A percentile compares a stretch with the other conserved stretches of the same genome.
phyloP scores from a whole-genome alignment of 352 stramenopile genomes.

The Phytophthora palmivora region DNA sequence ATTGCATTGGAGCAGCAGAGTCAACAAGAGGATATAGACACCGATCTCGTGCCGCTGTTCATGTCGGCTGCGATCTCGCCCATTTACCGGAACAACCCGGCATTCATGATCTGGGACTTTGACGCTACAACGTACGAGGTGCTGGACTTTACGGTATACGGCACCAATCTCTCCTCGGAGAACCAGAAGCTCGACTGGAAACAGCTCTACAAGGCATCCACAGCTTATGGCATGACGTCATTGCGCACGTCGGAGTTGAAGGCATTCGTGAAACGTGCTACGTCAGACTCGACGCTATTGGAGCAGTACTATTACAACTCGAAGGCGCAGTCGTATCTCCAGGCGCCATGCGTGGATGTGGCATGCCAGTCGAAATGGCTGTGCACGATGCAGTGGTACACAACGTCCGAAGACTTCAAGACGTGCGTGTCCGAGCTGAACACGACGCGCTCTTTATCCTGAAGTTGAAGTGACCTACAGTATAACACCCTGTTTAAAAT shows the following conservation, averaged over 20 bases:
- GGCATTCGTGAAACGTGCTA: constrained; percentile 52
- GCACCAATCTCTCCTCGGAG: constrained; percentile 59
- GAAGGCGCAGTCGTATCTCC: constrained; percentile 65
- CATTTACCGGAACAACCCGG: constrained; percentile 90
- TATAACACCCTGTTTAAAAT: too few relatives aligned
- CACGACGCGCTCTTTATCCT: background rate
- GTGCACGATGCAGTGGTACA: constrained; percentile 77
- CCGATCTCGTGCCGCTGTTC: constrained; percentile 74
- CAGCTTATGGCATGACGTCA: constrained; percentile 53
- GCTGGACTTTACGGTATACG: constrained; percentile 79
- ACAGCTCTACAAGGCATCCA: constrained; percentile 54
- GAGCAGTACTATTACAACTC: constrained; percentile 84
- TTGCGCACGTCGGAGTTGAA: constrained; percentile 52
- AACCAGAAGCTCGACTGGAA: constrained; percentile 47
- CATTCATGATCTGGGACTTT: constrained; percentile 86
- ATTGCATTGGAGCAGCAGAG: constrained; percentile 25
- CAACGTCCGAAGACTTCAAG: constrained; percentile 61
- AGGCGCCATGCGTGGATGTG: constrained; percentile 46
- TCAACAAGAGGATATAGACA: constrained; percentile 12
- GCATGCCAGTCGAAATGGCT: constrained; percentile 62
- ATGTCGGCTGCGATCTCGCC: constrained; percentile 84
- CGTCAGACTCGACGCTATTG: constrained; percentile 48
- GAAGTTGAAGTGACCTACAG: constrained; percentile 13
- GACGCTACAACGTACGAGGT: constrained; percentile 72
- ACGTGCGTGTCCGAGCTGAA: constrained; percentile 45